Conservation (phyloP, 495 filamentous ascomycete species). For the Penicillium dipodomyicola region DNA sequence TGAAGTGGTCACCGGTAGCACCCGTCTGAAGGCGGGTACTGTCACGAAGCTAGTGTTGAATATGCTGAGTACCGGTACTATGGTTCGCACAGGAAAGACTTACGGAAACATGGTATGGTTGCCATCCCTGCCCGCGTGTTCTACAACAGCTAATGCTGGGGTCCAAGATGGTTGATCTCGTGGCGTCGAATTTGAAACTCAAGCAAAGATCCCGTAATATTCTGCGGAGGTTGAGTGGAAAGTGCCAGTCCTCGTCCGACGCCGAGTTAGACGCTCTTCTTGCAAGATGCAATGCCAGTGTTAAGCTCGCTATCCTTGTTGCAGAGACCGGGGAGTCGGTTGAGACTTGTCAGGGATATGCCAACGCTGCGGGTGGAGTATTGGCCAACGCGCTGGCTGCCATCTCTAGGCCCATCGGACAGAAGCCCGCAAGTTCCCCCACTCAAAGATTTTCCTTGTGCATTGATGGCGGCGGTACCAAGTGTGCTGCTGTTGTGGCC, state of each 20-base stretch:
- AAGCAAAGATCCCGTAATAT: constrained; percentile 39
- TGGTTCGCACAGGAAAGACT: constrained; percentile 41
- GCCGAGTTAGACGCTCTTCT: constrained; percentile 31
- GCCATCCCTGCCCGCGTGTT: neutral
- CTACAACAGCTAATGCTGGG: constrained; percentile 1
- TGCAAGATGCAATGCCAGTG: constrained; percentile 25
- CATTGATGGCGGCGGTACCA: constrained; percentile 41
- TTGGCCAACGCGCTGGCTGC: constrained; percentile 26
- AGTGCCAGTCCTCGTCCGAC: constrained; percentile 22
- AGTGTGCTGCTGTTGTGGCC: constrained; percentile 34
- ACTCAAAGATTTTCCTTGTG: constrained; percentile 26
- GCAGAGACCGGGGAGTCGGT: constrained; percentile 28
- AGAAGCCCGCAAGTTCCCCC: neutral
- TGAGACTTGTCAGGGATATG: constrained; percentile 18
- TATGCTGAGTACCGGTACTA: constrained; percentile 42
- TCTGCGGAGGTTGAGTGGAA: constrained; percentile 27
- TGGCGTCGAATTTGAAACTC: constrained; percentile 40
- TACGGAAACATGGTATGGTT: constrained; percentile 40
- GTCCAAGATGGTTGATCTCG: constrained; percentile 39
- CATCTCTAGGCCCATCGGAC: neutral
- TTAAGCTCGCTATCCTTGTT: constrained; percentile 37
- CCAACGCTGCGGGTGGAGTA: constrained; percentile 27
- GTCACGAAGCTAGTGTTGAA: constrained; percentile 41
- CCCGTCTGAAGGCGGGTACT: constrained; percentile 40
- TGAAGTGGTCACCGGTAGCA: constrained; percentile 42